These are phyloP conservation scores for Aspergillus glaucus DNA, from an alignment of 2,329 filamentous ascomycete genomes.

Conservation along the genomic window DNA sequence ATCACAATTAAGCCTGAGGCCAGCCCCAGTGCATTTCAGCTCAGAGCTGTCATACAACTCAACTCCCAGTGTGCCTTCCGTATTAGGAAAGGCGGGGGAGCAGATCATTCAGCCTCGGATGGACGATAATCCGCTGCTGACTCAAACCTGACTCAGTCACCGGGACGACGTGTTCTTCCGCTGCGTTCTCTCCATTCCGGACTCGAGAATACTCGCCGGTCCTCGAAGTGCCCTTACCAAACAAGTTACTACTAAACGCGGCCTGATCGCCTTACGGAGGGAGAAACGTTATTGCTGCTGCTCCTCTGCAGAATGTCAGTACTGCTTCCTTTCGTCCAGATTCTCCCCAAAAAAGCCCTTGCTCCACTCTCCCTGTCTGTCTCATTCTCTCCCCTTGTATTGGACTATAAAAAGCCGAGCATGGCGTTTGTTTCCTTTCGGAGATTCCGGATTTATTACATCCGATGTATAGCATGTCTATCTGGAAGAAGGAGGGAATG, in stretches of 20 bases:
- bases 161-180: constrained; percentile 29
- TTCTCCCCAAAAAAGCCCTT: background rate
- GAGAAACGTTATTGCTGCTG: constrained; percentile 7
- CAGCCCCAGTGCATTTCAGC: no score
- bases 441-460: no score
- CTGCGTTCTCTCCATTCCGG: constrained; percentile 36
- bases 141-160: constrained; percentile 13
- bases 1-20: background rate
- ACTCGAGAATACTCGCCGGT: constrained; percentile 40
- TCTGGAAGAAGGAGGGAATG: no score
- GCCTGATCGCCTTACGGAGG: constrained; percentile 10
- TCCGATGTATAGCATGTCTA: no score
- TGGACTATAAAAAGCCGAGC: background rate
- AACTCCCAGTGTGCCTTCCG: background rate
- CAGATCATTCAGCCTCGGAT: background rate
- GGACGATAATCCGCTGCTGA: background rate
- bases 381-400: background rate
- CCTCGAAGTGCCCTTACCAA: constrained; percentile 31
- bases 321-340: constrained; percentile 1
- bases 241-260: background rate
- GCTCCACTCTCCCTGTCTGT: no score
- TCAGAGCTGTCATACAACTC: background rate
- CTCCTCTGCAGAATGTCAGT: constrained; percentile 2
- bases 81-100: background rate
- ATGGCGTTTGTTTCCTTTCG: no score